Percentiles rank a stretch among this genome's conserved stretches.
Evolutionary conservation across 208 protist genomes (phyloP).

Genomic region (Zelonia costaricensis): DNA sequence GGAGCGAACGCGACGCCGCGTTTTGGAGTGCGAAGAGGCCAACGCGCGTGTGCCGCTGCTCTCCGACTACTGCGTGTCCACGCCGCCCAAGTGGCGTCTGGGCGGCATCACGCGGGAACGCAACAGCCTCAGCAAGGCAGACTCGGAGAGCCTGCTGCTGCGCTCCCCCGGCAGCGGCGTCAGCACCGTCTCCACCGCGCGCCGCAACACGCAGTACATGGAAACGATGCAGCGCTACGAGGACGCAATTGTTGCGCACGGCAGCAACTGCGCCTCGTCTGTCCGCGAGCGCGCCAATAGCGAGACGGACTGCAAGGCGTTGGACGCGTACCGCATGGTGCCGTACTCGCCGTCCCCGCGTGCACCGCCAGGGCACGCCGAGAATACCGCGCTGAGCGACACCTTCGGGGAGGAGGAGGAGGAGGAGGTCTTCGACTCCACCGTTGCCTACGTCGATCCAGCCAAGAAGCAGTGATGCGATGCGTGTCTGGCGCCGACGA

Average conservation of each 20-base stretch:
- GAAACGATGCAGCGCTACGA: slow-evolving; percentile 21
- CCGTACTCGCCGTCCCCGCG: not conserved
- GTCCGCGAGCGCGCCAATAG: not conserved
- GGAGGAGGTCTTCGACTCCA: not conserved
- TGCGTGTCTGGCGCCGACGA: no score
- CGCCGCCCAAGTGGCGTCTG: slow-evolving; percentile 17
- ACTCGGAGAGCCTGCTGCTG: slow-evolving; percentile 4
- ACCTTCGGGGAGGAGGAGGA: not conserved
- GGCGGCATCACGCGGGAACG: not conserved
- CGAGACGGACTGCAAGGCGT: not conserved
- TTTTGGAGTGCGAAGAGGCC: slow-evolving; percentile 44
- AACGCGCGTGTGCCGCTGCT: slow-evolving; percentile 27
- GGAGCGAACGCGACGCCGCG: slow-evolving; percentile 44
- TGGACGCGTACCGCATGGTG: not conserved
- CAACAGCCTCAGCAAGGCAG: not conserved
- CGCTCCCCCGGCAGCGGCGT: slow-evolving; percentile 7
- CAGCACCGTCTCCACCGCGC: slow-evolving; percentile 5
- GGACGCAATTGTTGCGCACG: not conserved
- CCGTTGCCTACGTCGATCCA: slow-evolving; percentile 3
- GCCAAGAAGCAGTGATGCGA: not conserved
- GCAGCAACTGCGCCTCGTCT: not conserved
- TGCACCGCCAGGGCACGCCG: not conserved
- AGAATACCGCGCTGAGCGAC: not conserved
- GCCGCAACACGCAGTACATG: slow-evolving; percentile 13
- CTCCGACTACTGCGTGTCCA: slow-evolving; percentile 15